Percentiles rank a stretch among this genome's conserved stretches.
phyloP scores from a whole-genome alignment of 306 rosid genomes.

The Glycyrrhiza uralensis region DNA sequence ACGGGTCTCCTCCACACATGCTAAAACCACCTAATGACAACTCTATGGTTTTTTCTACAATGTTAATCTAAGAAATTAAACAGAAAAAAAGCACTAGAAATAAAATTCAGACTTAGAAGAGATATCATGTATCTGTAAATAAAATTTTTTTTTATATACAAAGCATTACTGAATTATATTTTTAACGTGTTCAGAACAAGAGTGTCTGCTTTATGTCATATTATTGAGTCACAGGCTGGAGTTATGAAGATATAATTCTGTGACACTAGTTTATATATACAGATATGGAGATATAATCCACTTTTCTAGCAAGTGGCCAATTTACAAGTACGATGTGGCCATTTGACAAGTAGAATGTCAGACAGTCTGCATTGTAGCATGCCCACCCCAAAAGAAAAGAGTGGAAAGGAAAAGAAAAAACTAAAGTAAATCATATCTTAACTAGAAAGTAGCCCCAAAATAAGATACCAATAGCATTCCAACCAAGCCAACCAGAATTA shows the following conservation, averaged over 20 bases:
- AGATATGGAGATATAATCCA: too few species aligned
- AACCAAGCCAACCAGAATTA: background rate
- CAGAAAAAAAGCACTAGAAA: background rate
- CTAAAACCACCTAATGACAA: too few species aligned
- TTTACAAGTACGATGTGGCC: background rate
- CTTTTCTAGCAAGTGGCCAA: background rate
- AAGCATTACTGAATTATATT: background rate
- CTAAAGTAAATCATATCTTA: conserved; percentile 1
- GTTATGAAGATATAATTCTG: too few species aligned
- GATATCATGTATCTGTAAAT: background rate
- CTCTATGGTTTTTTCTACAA: too few species aligned
- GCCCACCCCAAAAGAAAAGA: background rate
- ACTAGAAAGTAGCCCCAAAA: conserved; percentile 9
- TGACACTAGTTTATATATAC: background rate
- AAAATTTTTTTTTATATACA: too few species aligned
- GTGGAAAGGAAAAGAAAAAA: background rate
- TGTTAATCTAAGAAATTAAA: too few species aligned
- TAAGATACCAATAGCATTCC: conserved; percentile 4
- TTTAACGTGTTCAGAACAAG: background rate
- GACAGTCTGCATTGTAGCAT: conserved; percentile 7
- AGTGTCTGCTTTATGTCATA: background rate
- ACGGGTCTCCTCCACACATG: too few species aligned
- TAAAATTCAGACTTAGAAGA: background rate
- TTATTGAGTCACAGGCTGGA: too few species aligned
- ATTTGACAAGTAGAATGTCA: background rate